Percentiles rank a stretch among this genome's conserved stretches.
Evolutionary conservation across 805 yeast species (phyloP).

Genomic region (Sungouiella blattae): DNA sequence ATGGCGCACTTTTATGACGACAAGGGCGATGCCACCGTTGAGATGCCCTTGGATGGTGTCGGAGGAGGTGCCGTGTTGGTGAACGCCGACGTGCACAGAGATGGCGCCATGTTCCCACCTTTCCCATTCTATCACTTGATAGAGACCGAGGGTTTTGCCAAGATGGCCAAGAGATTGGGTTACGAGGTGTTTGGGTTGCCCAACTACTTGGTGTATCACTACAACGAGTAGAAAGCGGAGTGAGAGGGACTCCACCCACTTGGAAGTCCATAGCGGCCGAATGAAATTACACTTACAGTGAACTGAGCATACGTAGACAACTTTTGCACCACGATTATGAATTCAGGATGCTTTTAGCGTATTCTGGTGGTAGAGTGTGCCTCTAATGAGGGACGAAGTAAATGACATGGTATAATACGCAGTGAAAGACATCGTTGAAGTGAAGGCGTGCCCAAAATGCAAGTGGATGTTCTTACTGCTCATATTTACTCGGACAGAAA

Average conservation of each 20-base stretch:
- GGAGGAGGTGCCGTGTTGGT: slow-evolving; percentile 97
- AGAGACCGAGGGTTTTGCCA: slow-evolving; percentile 98
- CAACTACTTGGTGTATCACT: slow-evolving; percentile 88
- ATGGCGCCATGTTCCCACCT: slow-evolving; percentile 99
- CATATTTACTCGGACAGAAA: no score
- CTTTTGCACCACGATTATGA: no score
- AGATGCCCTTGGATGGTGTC: slow-evolving; percentile 91
- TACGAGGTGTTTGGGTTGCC: slow-evolving; percentile 92
- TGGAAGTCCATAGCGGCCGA: not conserved
- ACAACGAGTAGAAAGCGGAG: slow-evolving; percentile 65
- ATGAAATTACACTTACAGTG: not conserved
- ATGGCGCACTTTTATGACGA: slow-evolving; percentile 87
- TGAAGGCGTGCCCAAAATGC: no score
- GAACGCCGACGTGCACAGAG: slow-evolving; percentile 96
- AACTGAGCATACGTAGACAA: no score
- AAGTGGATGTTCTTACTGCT: no score
- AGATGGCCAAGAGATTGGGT: slow-evolving; percentile 93
- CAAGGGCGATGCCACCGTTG: slow-evolving; percentile 57
- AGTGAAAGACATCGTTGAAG: no score
- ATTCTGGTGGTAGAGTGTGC: no score
- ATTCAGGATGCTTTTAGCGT: no score
- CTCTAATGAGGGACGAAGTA: no score
- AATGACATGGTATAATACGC: no score
- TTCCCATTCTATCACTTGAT: slow-evolving; percentile 96
- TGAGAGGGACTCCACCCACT: no score